Conservation (phyloP, 768 basidiomycete species). For the Clathrus columnatus region DNA sequence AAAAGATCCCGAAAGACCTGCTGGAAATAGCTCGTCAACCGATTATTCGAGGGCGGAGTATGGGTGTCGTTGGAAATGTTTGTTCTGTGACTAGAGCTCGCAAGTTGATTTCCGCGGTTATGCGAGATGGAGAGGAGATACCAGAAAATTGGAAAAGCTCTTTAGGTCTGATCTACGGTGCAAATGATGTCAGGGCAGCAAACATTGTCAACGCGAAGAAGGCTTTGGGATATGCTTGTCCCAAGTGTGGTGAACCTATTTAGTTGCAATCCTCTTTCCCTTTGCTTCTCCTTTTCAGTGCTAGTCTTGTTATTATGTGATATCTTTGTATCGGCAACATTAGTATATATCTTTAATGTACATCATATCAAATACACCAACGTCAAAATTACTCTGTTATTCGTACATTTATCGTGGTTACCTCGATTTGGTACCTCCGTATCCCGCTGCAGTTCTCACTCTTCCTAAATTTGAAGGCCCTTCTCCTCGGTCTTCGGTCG, state of each 20-base stretch:
- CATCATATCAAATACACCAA: background rate
- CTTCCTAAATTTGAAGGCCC: slow-evolving; percentile 61
- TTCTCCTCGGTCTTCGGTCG: slow-evolving; percentile 50
- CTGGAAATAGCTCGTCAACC: slow-evolving; percentile 42
- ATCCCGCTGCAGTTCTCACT: slow-evolving; percentile 70
- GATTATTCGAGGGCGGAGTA: slow-evolving; percentile 38
- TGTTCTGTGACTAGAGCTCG: slow-evolving; percentile 38
- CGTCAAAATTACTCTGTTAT: background rate
- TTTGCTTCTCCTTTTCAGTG: background rate
- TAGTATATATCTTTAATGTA: background rate
- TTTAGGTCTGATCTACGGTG: slow-evolving; percentile 19
- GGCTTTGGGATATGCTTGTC: slow-evolving; percentile 30
- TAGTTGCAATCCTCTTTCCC: slow-evolving; percentile 19
- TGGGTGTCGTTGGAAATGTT: slow-evolving; percentile 46
- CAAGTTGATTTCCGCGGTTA: slow-evolving; percentile 32
- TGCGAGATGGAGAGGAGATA: slow-evolving; percentile 21
- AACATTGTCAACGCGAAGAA: slow-evolving; percentile 2
- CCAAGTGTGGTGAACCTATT: slow-evolving; percentile 36
- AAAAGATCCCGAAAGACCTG: slow-evolving; percentile 25
- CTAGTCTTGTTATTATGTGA: background rate
- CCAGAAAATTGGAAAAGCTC: slow-evolving; percentile 35
- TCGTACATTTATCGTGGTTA: too few species aligned
- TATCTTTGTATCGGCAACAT: background rate
- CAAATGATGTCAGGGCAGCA: slow-evolving; percentile 15
- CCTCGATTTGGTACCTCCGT: slow-evolving; percentile 68